Evolutionary conservation across 2,329 filamentous ascomycete genomes (phyloP).

Genomic region (Lecanicillium sp.): DNA sequence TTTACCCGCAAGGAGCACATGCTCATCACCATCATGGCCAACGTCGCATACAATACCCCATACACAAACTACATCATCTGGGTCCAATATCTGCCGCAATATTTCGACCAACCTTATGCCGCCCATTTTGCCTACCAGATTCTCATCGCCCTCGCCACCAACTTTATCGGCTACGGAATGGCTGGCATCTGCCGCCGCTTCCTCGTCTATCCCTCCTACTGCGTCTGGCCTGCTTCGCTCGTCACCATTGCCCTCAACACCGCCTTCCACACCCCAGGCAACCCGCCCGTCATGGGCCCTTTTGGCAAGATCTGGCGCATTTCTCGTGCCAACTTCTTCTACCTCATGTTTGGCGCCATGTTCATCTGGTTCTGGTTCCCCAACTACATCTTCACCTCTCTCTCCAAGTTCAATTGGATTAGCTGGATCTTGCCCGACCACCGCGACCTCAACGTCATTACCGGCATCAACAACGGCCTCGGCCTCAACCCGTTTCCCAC

Average conservation of each 20-base stretch:
- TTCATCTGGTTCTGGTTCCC: constrained; percentile 56
- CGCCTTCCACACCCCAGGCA: constrained; percentile 44
- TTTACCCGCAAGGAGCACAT: constrained; percentile 58
- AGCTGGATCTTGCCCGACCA: constrained; percentile 49
- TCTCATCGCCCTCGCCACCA: constrained; percentile 48
- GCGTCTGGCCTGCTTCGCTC: constrained; percentile 52
- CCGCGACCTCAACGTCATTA: constrained; percentile 35
- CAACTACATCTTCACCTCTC: constrained; percentile 45
- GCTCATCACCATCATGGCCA: constrained; percentile 57
- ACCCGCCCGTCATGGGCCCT: constrained; percentile 34
- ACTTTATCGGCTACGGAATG: constrained; percentile 55
- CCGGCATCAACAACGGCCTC: constrained; percentile 39
- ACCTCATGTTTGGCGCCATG: constrained; percentile 44
- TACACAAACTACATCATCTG: constrained; percentile 52
- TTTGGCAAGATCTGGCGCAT: constrained; percentile 40
- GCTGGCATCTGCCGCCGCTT: constrained; percentile 50
- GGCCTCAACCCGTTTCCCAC: constrained; percentile 42
- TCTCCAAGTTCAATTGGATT: constrained; percentile 51
- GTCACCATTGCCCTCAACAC: constrained; percentile 50
- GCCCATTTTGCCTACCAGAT: constrained; percentile 48
- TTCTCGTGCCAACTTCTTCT: constrained; percentile 47
- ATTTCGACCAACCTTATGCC: constrained; percentile 49
- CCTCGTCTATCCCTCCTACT: constrained; percentile 49
- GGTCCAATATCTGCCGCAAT: constrained; percentile 46
- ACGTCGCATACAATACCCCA: constrained; percentile 47